Base-by-base conservation (phyloP, 2,329 filamentous ascomycete genomes). In the Alternaria triticimaculans region DNA sequence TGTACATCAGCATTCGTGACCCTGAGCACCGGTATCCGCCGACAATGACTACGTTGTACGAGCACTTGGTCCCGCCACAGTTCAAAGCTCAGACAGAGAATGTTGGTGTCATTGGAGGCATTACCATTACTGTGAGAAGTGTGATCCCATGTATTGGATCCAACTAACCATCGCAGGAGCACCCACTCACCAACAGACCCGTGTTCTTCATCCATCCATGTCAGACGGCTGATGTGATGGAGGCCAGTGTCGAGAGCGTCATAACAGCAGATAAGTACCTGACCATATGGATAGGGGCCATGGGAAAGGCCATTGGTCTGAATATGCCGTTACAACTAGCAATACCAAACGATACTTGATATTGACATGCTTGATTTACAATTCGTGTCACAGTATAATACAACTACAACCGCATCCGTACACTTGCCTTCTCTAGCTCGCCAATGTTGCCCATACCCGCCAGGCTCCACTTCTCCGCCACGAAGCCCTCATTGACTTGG, bases 201-300 rank as follows among this genome's bases (percentile, higher is more conserved):
- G 88, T 89, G 54, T 97, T 95, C 80, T 97, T 97, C 80, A 87
- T 98, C 72, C 96, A 99, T 82, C 95, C 96, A 23, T 98, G 96
- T 81, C 88, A 92, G 78, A 92, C 96, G 9, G 92, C 91, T 60
- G 91, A 95, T 68, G 92, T 92, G 56, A 92, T 98, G 87, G 84
- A 84, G 70, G 84, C 76, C 83, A 85, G 77, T 80, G 74, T 79
- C 14, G 72, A 70, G 55, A 58, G 70, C 60, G 66, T 73, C n/a
- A 68, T 83, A 48, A 80, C 72, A 18, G 79, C 84, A 6, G 78
- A 89, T 73, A 85, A 90, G 72, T 98, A 98, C 83, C 85, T 98
- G 75, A 87, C 93, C 81, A 82, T 93, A 59, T 98, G 95, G 94
- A 85, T 97, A 66, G 94, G 94, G n/a, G 83, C 97, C 62, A 88